A percentile compares a stretch with the other conserved stretches of the same genome.
Evolutionary conservation across 176 grass and related monocot genomes (phyloP).

Genomic region (Musa schizocarpa): DNA sequence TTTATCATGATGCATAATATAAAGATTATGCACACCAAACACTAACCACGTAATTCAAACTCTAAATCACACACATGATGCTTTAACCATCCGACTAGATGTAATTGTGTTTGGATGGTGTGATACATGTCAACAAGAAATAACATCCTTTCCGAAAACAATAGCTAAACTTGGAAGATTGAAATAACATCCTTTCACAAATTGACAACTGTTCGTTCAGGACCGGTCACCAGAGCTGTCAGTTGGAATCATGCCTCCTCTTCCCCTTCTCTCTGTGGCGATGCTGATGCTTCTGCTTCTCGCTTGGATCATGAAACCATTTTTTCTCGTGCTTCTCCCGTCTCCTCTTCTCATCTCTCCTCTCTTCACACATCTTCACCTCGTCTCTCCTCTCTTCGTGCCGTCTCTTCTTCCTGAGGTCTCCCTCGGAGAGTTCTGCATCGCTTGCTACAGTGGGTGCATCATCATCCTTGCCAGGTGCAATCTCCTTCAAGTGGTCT

Average conservation of each 20-base stretch:
- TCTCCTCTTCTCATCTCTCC: slow-evolving; percentile 36
- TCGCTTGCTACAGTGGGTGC: slow-evolving; percentile 17
- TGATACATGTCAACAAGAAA: too few relatives aligned
- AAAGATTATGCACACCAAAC: too few relatives aligned
- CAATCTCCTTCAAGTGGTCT: slow-evolving; percentile 28
- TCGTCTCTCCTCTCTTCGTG: slow-evolving; percentile 34
- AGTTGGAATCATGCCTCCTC: slow-evolving; percentile 61
- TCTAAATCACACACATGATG: too few relatives aligned
- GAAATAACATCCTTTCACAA: too few relatives aligned
- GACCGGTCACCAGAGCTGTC: slow-evolving; percentile 1
- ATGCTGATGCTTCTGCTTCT: slow-evolving; percentile 38
- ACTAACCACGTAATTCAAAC: too few relatives aligned
- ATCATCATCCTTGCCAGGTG: slow-evolving; percentile 23
- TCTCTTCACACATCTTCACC: slow-evolving; percentile 26
- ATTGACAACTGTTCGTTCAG: too few relatives aligned
- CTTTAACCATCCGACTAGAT: too few relatives aligned
- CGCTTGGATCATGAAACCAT: slow-evolving; percentile 26
- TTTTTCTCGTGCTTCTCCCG: slow-evolving; percentile 40
- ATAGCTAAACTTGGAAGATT: too few relatives aligned
- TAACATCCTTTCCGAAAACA: too few relatives aligned
- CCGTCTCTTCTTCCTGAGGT: slow-evolving; percentile 41
- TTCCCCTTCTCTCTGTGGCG: slow-evolving; percentile 58
- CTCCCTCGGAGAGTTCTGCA: slow-evolving; percentile 41
- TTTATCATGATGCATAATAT: too few relatives aligned
- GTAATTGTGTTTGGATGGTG: too few relatives aligned